Percentiles rank a stretch among this genome's conserved stretches.
Evolutionary conservation across 768 basidiomycete genomes (phyloP).

Genomic region (Tremella mesenterica): DNA sequence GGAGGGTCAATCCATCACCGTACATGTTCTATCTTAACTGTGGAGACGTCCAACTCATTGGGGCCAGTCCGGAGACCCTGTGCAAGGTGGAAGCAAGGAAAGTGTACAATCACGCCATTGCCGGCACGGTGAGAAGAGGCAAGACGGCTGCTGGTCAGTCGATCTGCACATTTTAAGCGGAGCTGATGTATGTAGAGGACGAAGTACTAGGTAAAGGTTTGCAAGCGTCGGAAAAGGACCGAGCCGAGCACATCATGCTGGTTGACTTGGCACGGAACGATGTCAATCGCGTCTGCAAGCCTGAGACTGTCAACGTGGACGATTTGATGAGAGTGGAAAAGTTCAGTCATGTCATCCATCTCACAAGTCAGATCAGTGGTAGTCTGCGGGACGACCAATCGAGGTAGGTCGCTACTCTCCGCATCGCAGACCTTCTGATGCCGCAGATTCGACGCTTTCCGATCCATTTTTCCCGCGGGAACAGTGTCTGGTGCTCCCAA

Average conservation of each 20-base stretch:
- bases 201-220: constrained; percentile 64
- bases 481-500: constrained; percentile 98
- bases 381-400: constrained; percentile 68
- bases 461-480: constrained; percentile 97
- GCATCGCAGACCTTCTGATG: background rate
- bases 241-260: constrained; percentile 98
- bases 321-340: constrained; percentile 86
- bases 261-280: constrained; percentile 97
- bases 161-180: background rate
- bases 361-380: constrained; percentile 93
- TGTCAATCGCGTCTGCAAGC: constrained; percentile 92
- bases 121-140: constrained; percentile 84
- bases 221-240: constrained; percentile 79
- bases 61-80: constrained; percentile 93
- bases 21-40: constrained; percentile 99
- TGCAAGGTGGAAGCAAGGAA: constrained; percentile 89
- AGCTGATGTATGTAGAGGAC: constrained; percentile 65
- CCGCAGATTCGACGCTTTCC: constrained; percentile 88
- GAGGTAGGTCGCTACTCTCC: constrained; percentile 50
- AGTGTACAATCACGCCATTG: constrained; percentile 96
- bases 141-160: constrained; percentile 70
- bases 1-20: constrained; percentile 92
- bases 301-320: constrained; percentile 91
- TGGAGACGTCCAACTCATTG: constrained; percentile 87
- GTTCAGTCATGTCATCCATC: constrained; percentile 95